Evolutionary conservation across 345 rosid species (phyloP), one percentile per base, ranked within the genome.

Genomic region (Anacardium occidentale): DNA sequence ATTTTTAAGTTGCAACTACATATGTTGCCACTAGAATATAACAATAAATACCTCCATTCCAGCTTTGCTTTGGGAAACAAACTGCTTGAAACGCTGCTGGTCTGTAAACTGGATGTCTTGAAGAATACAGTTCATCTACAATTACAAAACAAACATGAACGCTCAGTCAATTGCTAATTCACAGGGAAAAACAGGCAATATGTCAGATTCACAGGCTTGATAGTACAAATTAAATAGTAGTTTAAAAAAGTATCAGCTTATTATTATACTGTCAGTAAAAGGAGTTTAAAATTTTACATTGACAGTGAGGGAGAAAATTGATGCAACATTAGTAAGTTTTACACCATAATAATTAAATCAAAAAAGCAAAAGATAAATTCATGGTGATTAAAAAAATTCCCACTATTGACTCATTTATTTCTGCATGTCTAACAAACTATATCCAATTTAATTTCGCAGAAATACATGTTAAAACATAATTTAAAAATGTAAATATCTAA

Each of bases 61-160:
- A 57, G 98, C 98, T 92, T 85, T 92, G 79, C 98, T 95, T 78
- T 95, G 97, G 76, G 90, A 92, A 78, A 92, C 98, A 74, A 95
- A 92, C 74, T 95, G 99, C 88, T 91, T 95, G 80, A 95, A 95
- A 55, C 97, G 91, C 77, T 89, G 96, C 80, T 91, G 94, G 81
- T 95, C 99, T 2, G 94, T 91, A 53, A 92, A 92, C 17, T 86
- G 96, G 76, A 95, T 96, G 75, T 95, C 99, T 91, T 95, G 96
- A 78, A 95, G 86, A 75, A 89, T 82, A 77, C 86, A 73, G 69
- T 92, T 91, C 64, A 95, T 80, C 99, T 92, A 70, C 75, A 79
- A 70, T 48, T 68, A 50, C 3, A 29, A 29, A 29, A 3, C 32
- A 29, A 29, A 29, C 32, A 29, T 61, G 56, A 4, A 64, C 42